phyloP scores from a whole-genome alignment of 1,284 basidiomycete species.

The Apiotrichum montevideense region DNA sequence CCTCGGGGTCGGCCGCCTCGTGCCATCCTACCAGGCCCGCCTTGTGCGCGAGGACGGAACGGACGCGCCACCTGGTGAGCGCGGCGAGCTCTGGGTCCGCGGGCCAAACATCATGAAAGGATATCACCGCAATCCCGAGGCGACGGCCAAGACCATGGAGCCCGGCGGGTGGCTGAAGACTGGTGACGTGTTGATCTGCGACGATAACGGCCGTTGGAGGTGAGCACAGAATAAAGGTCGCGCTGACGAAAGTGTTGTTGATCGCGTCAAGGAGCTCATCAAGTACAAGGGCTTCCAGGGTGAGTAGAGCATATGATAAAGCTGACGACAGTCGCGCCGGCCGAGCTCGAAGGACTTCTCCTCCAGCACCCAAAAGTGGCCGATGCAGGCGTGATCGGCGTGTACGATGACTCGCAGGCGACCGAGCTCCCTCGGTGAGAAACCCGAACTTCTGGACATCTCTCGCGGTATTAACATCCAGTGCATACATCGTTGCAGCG shows the following conservation, averaged over 20 bases:
- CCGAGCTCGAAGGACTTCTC: conserved; percentile 70
- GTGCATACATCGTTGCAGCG: conserved; percentile 12
- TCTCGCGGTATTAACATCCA: no score
- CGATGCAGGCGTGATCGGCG: conserved; percentile 66
- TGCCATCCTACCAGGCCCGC: conserved; percentile 71
- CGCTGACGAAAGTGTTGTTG: conserved; percentile 24
- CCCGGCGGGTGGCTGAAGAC: conserved; percentile 69
- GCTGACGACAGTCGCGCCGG: conserved; percentile 59
- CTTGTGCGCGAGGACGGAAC: conserved; percentile 53
- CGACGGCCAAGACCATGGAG: conserved; percentile 65
- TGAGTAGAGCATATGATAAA: no score
- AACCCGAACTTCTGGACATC: no score
- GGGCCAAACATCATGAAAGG: conserved; percentile 76
- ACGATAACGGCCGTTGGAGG: conserved; percentile 55
- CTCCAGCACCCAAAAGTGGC: conserved; percentile 64
- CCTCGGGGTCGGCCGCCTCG: conserved; percentile 63
- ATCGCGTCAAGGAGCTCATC: conserved; percentile 67
- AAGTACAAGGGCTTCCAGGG: conserved; percentile 57
- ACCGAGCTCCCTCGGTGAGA: conserved; percentile 55
- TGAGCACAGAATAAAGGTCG: no score
- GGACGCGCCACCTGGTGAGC: conserved; percentile 53
- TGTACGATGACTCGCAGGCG: conserved; percentile 57
- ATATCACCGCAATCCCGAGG: conserved; percentile 58
- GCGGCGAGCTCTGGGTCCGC: conserved; percentile 74
- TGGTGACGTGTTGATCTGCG: conserved; percentile 63